Percentiles rank a stretch among this genome's conserved stretches.
These are phyloP conservation scores for Postia placenta DNA, from an alignment of 768 basidiomycete genomes.

Conservation along the genomic window DNA sequence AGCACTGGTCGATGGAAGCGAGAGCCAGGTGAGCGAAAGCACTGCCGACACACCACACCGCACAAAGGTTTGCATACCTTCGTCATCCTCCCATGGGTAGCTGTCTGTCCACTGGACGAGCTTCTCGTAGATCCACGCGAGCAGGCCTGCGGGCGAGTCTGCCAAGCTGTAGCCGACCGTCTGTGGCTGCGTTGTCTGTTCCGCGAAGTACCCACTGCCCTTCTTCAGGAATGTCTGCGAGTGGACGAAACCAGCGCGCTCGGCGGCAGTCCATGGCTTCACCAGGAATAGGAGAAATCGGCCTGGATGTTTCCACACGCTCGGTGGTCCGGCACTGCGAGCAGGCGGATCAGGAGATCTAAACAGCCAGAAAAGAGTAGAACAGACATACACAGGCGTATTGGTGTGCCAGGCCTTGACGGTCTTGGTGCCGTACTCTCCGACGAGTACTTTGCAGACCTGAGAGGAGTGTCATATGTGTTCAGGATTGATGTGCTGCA, in stretches of 20 bases:
- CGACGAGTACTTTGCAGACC: conserved; percentile 3
- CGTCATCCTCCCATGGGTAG: conserved; percentile 54
- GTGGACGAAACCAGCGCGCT: conserved; percentile 24
- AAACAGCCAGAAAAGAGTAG: not conserved
- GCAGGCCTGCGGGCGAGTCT: conserved; percentile 51
- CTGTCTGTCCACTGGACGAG: conserved; percentile 31
- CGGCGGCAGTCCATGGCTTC: conserved; percentile 24
- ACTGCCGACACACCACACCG: conserved; percentile 11
- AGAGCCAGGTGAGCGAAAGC: conserved; percentile 31
- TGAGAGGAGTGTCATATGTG: not conserved
- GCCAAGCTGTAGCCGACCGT: conserved; percentile 44
- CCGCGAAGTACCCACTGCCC: conserved; percentile 27
- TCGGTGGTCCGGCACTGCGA: not conserved
- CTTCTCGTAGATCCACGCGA: conserved; percentile 34
- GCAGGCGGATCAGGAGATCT: not conserved
- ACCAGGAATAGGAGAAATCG: conserved; percentile 16
- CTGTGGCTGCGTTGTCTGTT: conserved; percentile 30
- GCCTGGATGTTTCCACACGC: conserved; percentile 2
- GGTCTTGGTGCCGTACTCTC: conserved; percentile 15
- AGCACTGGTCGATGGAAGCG: too few relatives aligned
- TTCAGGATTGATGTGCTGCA: not conserved
- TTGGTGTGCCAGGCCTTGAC: conserved; percentile 52
- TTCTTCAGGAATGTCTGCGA: conserved; percentile 16
- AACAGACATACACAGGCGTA: conserved; percentile 32
- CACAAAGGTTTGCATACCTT: conserved; percentile 29